Evolutionary conservation across 2,329 filamentous ascomycete genomes (phyloP).

Genomic region (Ilyonectria sp.): DNA sequence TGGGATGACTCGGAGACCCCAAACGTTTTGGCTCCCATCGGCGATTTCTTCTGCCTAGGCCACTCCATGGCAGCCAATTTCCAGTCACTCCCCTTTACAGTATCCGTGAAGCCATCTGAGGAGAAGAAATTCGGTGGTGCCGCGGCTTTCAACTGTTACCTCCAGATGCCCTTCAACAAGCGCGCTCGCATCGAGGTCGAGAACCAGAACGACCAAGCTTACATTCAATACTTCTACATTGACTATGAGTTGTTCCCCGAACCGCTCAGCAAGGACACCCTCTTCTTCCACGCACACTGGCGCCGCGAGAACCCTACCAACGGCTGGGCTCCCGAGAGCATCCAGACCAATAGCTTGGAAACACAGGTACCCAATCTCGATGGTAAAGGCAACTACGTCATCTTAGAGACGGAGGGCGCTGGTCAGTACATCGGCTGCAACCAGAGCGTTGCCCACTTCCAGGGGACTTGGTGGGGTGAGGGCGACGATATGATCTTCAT

Average conservation of each 20-base stretch:
- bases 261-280: slow-evolving; percentile 47
- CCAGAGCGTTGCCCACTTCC: slow-evolving; percentile 51
- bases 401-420: slow-evolving; percentile 51
- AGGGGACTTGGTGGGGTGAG: slow-evolving; percentile 55
- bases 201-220: slow-evolving; percentile 52
- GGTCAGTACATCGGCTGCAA: slow-evolving; percentile 53
- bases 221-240: slow-evolving; percentile 55
- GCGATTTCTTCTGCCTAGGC: slow-evolving; percentile 53
- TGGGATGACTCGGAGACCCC: slow-evolving; percentile 53
- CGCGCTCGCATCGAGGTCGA: slow-evolving; percentile 54
- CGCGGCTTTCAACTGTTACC: slow-evolving; percentile 53
- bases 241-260: slow-evolving; percentile 51
- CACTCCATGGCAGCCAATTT: slow-evolving; percentile 53
- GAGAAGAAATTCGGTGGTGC: slow-evolving; percentile 54
- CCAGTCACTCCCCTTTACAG: slow-evolving; percentile 53
- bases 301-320: slow-evolving; percentile 51
- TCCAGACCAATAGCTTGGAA: slow-evolving; percentile 53
- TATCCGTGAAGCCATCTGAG: slow-evolving; percentile 51
- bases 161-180: slow-evolving; percentile 53
- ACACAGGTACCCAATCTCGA: slow-evolving; percentile 51
- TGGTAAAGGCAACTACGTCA: slow-evolving; percentile 49
- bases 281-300: slow-evolving; percentile 55
- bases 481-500: slow-evolving; percentile 55
- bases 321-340: slow-evolving; percentile 50
- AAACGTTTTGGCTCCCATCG: slow-evolving; percentile 50